Evolutionary conservation across 495 filamentous ascomycete species (phyloP).

Genomic region (Neurospora sp.): DNA sequence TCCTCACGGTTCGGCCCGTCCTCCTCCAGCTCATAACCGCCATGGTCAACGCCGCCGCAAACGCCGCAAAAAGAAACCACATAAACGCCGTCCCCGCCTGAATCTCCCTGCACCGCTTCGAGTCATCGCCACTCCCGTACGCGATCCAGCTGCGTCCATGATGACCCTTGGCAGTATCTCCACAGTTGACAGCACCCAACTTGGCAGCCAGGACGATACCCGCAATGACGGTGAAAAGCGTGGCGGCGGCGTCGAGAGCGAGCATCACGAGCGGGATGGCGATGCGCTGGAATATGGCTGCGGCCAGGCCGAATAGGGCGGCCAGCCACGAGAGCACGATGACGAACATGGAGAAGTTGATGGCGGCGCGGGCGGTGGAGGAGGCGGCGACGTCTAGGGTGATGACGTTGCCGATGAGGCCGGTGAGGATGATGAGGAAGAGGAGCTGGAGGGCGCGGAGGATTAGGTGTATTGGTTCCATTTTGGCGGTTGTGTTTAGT

Average conservation of each 20-base stretch:
- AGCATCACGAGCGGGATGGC: conserved; percentile 27
- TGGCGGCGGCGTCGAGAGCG: conserved; percentile 27
- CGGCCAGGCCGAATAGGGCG: conserved; percentile 26
- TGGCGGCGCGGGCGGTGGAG: conserved; percentile 24
- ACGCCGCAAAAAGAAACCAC: conserved; percentile 38
- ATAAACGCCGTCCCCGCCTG: conserved; percentile 39
- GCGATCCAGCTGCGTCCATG: conserved; percentile 30
- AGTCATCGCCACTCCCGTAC: conserved; percentile 31
- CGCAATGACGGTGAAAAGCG: conserved; percentile 35
- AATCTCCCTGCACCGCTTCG: conserved; percentile 39
- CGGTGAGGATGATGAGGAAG: conserved; percentile 33
- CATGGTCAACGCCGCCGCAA: conserved; percentile 24
- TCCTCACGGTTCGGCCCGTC: conserved; percentile 29
- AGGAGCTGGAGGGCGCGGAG: conserved; percentile 34
- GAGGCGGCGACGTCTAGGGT: conserved; percentile 30
- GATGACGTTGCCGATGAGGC: conserved; percentile 41
- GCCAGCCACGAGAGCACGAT: conserved; percentile 33
- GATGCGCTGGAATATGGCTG: conserved; percentile 20
- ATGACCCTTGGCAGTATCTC: conserved; percentile 3
- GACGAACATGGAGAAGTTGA: conserved; percentile 44
- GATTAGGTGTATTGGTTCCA: conserved; percentile 27
- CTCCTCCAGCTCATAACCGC: conserved; percentile 27
- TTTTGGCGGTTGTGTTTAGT: conserved; percentile 10
- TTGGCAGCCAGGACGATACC: conserved; percentile 39
- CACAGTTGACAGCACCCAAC: conserved; percentile 33